Conservation (phyloP, 1,139 yeast genomes). For the Hansenula anomala region DNA sequence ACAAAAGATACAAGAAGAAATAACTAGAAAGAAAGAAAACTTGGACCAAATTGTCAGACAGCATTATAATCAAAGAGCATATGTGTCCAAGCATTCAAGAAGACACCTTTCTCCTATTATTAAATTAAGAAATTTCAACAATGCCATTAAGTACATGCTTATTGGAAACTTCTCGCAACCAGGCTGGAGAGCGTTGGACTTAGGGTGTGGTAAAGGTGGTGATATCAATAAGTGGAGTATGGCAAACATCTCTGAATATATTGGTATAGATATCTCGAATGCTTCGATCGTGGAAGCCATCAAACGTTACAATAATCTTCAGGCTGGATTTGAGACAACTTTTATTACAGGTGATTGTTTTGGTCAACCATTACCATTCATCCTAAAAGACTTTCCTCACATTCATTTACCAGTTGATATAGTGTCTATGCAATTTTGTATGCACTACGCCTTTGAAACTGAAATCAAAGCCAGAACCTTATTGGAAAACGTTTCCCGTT, state of each 20-base stretch:
- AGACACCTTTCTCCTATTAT: constrained; percentile 81
- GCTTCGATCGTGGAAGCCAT: constrained; percentile 83
- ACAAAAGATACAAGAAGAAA: constrained; percentile 6
- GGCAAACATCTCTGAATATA: constrained; percentile 66
- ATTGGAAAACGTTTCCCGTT: constrained; percentile 69
- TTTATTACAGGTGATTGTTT: constrained; percentile 93
- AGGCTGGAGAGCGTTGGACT: constrained; percentile 61
- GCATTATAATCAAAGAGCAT: constrained; percentile 85
- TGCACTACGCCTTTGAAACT: constrained; percentile 91
- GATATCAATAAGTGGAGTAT: constrained; percentile 87
- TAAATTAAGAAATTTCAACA: constrained; percentile 83
- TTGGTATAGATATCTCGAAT: constrained; percentile 91
- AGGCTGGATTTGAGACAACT: constrained; percentile 61
- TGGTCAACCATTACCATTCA: constrained; percentile 56
- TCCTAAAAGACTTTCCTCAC: constrained; percentile 36
- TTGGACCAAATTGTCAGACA: constrained; percentile 59
- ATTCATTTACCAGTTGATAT: constrained; percentile 80
- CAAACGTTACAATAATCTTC: constrained; percentile 55
- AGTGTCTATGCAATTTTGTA: constrained; percentile 85
- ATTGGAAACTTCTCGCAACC: constrained; percentile 60
- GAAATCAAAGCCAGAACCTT: constrained; percentile 75
- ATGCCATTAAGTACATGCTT: constrained; percentile 85
- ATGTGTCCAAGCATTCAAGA: constrained; percentile 56
- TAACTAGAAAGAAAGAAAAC: constrained; percentile 14
- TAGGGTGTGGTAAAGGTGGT: constrained; percentile 99